Percentiles rank a stretch among this genome's conserved stretches.
phyloP scores from a whole-genome alignment of 331 rosid genomes.

The Dryas integrifolia region DNA sequence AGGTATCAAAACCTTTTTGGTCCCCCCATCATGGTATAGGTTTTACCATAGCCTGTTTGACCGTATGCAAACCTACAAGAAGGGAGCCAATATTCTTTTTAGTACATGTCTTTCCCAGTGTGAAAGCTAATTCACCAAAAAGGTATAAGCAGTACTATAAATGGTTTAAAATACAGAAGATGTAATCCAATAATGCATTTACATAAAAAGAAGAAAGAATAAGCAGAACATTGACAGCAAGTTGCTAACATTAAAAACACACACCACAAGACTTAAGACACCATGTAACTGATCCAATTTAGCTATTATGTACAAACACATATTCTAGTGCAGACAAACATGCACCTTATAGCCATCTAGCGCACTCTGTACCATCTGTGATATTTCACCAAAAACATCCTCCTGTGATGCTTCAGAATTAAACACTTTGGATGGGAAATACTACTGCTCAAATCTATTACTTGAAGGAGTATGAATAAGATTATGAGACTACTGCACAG shows the following conservation, averaged over 20 bases:
- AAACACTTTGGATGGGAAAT: conserved; percentile 50
- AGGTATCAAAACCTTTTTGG: conserved; percentile 89
- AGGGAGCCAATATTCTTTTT: conserved; percentile 2
- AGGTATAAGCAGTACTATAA: neutral
- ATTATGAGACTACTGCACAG: too few species aligned
- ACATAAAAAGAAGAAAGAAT: neutral
- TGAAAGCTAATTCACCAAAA: neutral
- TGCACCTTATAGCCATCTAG: conserved; percentile 92
- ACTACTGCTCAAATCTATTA: too few species aligned
- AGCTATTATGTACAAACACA: too few species aligned
- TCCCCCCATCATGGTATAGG: conserved; percentile 94
- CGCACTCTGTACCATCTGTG: conserved; percentile 91
- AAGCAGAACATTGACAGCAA: neutral
- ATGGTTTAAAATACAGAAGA: too few species aligned
- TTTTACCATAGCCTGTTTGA: conserved; percentile 92
- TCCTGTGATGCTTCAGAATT: conserved; percentile 74
- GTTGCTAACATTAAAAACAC: too few species aligned
- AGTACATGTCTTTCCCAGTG: neutral
- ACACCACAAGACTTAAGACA: too few species aligned
- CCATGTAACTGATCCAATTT: too few species aligned
- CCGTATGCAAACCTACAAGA: conserved; percentile 91
- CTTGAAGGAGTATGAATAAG: too few species aligned
- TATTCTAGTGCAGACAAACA: neutral
- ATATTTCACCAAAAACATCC: conserved; percentile 78
- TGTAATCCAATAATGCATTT: neutral